Evolutionary conservation across 129 eudicot genomes (phyloP).

Genomic region (Pulicaria dysenterica): DNA sequence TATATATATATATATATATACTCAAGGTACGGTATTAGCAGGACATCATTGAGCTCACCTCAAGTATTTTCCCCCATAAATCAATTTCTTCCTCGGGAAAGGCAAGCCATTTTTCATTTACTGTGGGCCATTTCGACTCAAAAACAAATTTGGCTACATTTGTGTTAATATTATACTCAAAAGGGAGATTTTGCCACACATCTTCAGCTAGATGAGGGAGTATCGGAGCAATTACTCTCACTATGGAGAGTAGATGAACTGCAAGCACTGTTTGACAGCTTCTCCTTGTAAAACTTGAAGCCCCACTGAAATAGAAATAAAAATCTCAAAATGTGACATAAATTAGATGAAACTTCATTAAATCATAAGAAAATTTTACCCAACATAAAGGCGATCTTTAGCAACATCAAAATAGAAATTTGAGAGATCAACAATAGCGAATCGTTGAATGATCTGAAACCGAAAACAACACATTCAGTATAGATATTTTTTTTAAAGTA

Average conservation of each 20-base stretch:
- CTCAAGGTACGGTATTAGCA: background rate
- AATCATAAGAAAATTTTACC: slow-evolving; percentile 42
- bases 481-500: no score
- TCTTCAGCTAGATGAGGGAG: slow-evolving; percentile 97
- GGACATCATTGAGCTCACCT: slow-evolving; percentile 48
- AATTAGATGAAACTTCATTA: background rate
- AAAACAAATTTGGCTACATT: slow-evolving; percentile 64
- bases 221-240: slow-evolving; percentile 84
- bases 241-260: slow-evolving; percentile 75
- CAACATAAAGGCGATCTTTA: slow-evolving; percentile 96
- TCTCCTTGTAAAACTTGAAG: slow-evolving; percentile 79
- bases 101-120: slow-evolving; percentile 64
- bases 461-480: background rate
- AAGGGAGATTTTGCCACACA: slow-evolving; percentile 98
- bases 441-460: slow-evolving; percentile 83
- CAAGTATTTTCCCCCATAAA: slow-evolving; percentile 83
- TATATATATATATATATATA: background rate
- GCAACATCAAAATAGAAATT: slow-evolving; percentile 94
- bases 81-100: slow-evolving; percentile 69
- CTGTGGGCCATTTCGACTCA: slow-evolving; percentile 86
- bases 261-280: slow-evolving; percentile 97
- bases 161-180: slow-evolving; percentile 50
- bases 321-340: slow-evolving; percentile 1
- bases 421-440: slow-evolving; percentile 92
- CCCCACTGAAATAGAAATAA: slow-evolving; percentile 53